Percentiles rank a stretch among this genome's conserved stretches.
These are phyloP conservation scores for Podila clonocystis DNA, from an alignment of 192 early-diverging fungal genomes.

Conservation along the genomic window DNA sequence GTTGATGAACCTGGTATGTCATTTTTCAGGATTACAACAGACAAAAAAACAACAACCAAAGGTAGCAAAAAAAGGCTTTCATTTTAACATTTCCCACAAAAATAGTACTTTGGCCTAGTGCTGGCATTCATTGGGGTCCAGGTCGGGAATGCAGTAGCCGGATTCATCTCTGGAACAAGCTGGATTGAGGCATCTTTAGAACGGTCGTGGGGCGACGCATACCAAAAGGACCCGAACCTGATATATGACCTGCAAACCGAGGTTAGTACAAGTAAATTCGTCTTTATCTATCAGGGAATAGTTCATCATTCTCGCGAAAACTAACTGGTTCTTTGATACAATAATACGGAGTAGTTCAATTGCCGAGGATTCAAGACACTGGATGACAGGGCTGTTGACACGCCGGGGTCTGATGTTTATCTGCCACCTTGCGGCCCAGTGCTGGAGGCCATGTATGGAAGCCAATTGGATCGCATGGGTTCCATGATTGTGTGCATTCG, in stretches of 20 bases:
- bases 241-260: conserved; percentile 40
- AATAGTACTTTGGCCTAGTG: conserved; percentile 38
- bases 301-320: too few relatives aligned
- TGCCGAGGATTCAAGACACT: not conserved
- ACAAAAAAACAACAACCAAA: too few relatives aligned
- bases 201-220: conserved; percentile 37
- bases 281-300: too few relatives aligned
- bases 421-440: not conserved
- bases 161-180: conserved; percentile 29
- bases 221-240: conserved; percentile 20
- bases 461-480: not conserved
- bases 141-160: conserved; percentile 18
- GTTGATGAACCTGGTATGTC: conserved; percentile 36
- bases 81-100: not conserved
- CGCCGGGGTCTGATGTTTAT: not conserved
- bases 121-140: conserved; percentile 32
- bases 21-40: not conserved
- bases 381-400: not conserved
- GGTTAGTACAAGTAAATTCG: conserved; percentile 6
- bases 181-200: conserved; percentile 39
- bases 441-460: not conserved
- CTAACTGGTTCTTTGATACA: not conserved
- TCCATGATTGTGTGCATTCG: not conserved
- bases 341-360: not conserved
- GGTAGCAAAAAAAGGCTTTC: not conserved